A percentile compares a stretch with the other conserved stretches of the same genome.
Evolutionary conservation across 2,329 filamentous ascomycete species (phyloP).

Genomic region (Fusarium incarnatum): DNA sequence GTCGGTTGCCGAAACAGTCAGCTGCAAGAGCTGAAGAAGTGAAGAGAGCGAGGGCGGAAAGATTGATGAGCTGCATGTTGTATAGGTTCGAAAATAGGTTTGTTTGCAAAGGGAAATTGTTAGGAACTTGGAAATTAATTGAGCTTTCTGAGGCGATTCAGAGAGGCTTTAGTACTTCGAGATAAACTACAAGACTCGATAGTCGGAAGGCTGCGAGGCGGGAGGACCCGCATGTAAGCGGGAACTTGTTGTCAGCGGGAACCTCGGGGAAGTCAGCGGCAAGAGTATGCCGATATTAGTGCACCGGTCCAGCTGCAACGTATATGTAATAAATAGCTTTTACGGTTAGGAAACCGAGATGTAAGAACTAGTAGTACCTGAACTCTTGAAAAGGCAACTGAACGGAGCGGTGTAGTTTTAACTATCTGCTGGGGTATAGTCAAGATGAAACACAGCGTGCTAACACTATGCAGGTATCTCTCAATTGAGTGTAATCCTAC

Average conservation of each 20-base stretch:
- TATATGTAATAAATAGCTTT: not conserved
- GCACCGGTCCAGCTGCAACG: not conserved
- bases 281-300: not conserved
- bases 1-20: slow-evolving; percentile 18
- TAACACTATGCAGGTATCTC: not conserved
- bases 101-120: rapidly evolving
- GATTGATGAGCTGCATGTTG: slow-evolving; percentile 19
- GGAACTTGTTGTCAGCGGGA: not conserved
- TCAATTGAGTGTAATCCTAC: rapidly evolving
- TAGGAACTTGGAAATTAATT: not conserved
- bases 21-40: slow-evolving; percentile 12
- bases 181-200: too few relatives aligned
- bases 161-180: not conserved
- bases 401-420: not conserved
- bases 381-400: rapidly evolving
- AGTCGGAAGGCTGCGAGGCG: not conserved
- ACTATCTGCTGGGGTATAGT: not conserved
- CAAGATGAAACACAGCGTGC: rapidly evolving
- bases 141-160: not conserved
- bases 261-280: not conserved
- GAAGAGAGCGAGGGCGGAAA: slow-evolving; percentile 12
- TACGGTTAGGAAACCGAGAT: not conserved
- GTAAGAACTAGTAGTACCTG: not conserved
- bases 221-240: not conserved
- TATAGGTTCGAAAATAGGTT: not conserved